Percentiles rank a stretch among this genome's conserved stretches.
phyloP scores from a whole-genome alignment of 139 green algal species.

The Volvox reticuliferus region DNA sequence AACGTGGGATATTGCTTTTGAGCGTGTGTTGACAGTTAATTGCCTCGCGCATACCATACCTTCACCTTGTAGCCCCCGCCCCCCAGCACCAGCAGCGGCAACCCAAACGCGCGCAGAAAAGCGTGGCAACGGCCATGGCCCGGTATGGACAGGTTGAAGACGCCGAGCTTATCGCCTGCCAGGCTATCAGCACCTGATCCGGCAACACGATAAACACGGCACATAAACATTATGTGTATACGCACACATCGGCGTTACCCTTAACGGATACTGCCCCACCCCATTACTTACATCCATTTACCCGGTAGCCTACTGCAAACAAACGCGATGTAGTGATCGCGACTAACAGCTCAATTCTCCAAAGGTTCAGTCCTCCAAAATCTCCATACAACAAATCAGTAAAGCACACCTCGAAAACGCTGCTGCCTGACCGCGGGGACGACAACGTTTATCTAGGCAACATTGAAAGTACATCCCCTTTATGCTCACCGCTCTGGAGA shows the following conservation, averaged over 20 bases:
- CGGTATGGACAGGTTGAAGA: constrained; percentile 93
- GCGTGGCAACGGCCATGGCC: constrained; percentile 90
- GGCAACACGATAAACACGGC: too few species aligned
- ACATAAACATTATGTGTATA: too few species aligned
- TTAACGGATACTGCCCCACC: too few species aligned
- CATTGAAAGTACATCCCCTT: neutral
- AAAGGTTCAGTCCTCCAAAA: too few species aligned
- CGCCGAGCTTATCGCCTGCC: constrained; percentile 90
- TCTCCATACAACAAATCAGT: too few species aligned
- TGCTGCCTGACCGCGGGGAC: too few species aligned
- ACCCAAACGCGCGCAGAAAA: constrained; percentile 82
- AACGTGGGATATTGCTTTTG: neutral
- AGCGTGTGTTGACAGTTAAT: neutral
- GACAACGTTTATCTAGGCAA: neutral
- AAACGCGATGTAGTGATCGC: too few species aligned
- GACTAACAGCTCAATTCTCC: too few species aligned
- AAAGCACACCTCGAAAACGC: too few species aligned
- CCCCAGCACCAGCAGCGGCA: constrained; percentile 92
- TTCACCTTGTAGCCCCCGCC: constrained; percentile 98
- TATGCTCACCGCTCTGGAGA: constrained; percentile 81
- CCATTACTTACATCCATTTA: too few species aligned
- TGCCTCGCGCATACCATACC: neutral
- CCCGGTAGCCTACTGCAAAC: too few species aligned
- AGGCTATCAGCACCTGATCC: constrained; percentile 88
- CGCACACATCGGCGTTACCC: too few species aligned